Conservation (phyloP, 257 asterid species). For the Solanum piurae region DNA sequence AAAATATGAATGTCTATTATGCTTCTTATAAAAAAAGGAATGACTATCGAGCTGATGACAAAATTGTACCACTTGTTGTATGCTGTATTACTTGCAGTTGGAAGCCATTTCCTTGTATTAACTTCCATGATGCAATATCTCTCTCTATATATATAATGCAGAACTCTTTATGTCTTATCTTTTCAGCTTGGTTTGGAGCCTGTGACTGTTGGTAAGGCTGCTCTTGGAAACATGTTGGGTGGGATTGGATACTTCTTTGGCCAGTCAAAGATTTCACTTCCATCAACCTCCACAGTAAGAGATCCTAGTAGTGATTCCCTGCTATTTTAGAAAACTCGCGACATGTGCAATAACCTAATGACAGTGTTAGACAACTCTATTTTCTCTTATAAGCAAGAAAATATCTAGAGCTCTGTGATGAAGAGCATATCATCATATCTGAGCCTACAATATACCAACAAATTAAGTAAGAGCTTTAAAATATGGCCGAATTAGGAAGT, state of each 20-base stretch:
- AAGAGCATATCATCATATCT: background rate
- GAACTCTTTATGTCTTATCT: slow-evolving; percentile 13
- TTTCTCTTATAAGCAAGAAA: background rate
- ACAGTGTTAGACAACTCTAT: background rate
- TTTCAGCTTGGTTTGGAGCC: slow-evolving; percentile 68
- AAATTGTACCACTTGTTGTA: background rate
- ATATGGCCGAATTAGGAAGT: background rate
- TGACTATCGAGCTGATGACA: background rate
- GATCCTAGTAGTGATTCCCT: background rate
- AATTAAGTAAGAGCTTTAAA: background rate
- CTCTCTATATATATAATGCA: background rate
- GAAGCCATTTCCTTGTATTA: background rate
- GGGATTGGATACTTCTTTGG: slow-evolving; percentile 96
- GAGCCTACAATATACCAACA: background rate
- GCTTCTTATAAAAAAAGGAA: background rate
- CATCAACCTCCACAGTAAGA: slow-evolving; percentile 55
- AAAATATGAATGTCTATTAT: background rate
- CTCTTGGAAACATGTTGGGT: slow-evolving; percentile 87
- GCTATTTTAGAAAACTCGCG: background rate
- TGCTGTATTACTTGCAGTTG: background rate
- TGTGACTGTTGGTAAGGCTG: slow-evolving; percentile 61
- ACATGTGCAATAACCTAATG: background rate
- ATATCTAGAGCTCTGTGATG: background rate
- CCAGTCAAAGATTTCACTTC: slow-evolving; percentile 76
- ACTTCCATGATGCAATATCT: background rate